Evolutionary conservation across 495 filamentous ascomycete species (phyloP).

Genomic region (Parmelia sp.): DNA sequence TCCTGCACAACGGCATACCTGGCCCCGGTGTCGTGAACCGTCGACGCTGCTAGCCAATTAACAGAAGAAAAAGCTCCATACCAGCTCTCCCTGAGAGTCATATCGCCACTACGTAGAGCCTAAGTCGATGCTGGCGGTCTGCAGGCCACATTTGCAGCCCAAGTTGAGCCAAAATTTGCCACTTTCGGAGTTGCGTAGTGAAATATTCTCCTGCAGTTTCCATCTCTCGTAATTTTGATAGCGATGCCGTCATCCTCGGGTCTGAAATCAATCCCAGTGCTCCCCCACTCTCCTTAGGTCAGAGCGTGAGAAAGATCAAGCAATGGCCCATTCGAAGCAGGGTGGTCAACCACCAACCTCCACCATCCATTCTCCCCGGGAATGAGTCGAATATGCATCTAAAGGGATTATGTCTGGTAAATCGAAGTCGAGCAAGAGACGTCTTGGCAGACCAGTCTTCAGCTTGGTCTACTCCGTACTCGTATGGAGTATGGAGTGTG

Average conservation of each 20-base stretch:
- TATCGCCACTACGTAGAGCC: slow-evolving; percentile 10
- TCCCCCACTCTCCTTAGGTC: slow-evolving; percentile 2
- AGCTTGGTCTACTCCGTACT: too few species aligned
- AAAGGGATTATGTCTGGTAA: background rate
- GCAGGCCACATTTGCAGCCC: background rate
- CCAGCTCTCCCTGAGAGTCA: background rate
- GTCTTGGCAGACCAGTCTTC: background rate
- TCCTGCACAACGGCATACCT: background rate
- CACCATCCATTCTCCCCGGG: background rate
- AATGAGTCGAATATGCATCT: too few species aligned
- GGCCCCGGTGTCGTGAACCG: slow-evolving; percentile 3
- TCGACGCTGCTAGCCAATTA: slow-evolving; percentile 1
- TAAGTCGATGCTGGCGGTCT: slow-evolving; percentile 8
- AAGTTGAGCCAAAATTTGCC: background rate
- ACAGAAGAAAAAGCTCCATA: background rate
- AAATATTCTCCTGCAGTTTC: background rate
- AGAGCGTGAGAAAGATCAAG: slow-evolving; percentile 4
- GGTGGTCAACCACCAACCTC: background rate
- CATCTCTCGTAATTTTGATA: too few species aligned
- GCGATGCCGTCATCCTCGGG: background rate
- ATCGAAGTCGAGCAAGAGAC: background rate
- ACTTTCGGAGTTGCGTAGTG: background rate
- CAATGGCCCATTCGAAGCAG: background rate
- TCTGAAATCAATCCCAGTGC: background rate
- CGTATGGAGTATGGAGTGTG: too few species aligned